Evolutionary conservation across 768 basidiomycete genomes (phyloP).

Genomic region (Daedaleopsis nitida): DNA sequence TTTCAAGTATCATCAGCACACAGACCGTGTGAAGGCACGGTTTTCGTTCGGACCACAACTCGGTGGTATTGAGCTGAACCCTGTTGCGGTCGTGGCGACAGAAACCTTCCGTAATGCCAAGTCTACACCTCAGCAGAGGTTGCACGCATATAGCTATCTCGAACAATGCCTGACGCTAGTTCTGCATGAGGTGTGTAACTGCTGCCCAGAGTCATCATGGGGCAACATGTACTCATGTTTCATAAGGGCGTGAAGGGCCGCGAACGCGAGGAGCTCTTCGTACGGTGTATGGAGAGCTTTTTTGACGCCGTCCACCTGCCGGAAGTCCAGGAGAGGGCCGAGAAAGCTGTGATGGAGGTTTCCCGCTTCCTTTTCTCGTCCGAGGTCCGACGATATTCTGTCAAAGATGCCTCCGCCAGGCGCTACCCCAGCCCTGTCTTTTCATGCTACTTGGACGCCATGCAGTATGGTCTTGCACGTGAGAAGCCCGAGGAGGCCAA

Average conservation of each 20-base stretch:
- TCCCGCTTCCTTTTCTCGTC: slow-evolving; percentile 70
- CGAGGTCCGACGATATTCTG: slow-evolving; percentile 66
- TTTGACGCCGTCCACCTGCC: slow-evolving; percentile 74
- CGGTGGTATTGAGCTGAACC: slow-evolving; percentile 65
- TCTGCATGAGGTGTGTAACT: slow-evolving; percentile 64
- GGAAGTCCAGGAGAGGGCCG: slow-evolving; percentile 71
- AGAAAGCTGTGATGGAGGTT: slow-evolving; percentile 67
- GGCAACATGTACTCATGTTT: not conserved
- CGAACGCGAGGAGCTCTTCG: slow-evolving; percentile 75
- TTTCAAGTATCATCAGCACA: slow-evolving; percentile 69
- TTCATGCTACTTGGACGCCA: slow-evolving; percentile 75
- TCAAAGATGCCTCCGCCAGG: slow-evolving; percentile 53
- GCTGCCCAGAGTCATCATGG: not conserved
- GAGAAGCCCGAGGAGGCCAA: slow-evolving; percentile 61
- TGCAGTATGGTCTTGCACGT: slow-evolving; percentile 75
- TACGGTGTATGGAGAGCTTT: slow-evolving; percentile 69
- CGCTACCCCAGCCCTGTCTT: slow-evolving; percentile 60
- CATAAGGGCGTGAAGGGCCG: slow-evolving; percentile 67
- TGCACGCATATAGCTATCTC: slow-evolving; percentile 66
- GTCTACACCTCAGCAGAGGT: slow-evolving; percentile 42
- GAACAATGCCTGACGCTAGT: slow-evolving; percentile 73
- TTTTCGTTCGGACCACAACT: slow-evolving; percentile 74
- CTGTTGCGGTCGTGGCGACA: slow-evolving; percentile 66
- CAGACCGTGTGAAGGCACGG: slow-evolving; percentile 67
- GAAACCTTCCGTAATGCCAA: slow-evolving; percentile 50